A percentile compares a stretch with the other conserved stretches of the same genome.
phyloP scores from a whole-genome alignment of 441 rosid species.

The Adansonia grandidieri region DNA sequence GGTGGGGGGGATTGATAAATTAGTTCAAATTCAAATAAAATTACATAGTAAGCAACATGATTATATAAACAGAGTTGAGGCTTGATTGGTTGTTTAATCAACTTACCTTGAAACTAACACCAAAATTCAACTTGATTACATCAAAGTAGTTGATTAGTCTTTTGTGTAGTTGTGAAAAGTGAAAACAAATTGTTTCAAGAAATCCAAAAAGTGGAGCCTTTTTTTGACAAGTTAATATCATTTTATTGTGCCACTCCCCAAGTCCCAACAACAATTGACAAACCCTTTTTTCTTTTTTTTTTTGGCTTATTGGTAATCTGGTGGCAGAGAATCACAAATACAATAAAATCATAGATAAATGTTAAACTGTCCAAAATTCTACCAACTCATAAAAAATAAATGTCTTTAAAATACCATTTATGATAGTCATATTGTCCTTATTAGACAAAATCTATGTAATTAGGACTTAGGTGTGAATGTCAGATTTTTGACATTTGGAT shows the following conservation, averaged over 20 bases:
- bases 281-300: background rate
- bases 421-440: too few species aligned
- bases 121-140: background rate
- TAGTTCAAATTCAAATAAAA: background rate
- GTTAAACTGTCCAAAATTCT: background rate
- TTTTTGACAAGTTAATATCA: background rate
- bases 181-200: background rate
- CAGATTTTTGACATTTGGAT: too few species aligned
- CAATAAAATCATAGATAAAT: background rate
- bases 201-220: background rate
- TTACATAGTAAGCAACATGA: background rate
- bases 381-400: too few species aligned
- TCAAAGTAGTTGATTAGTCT: background rate
- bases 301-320: background rate
- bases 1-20: background rate
- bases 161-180: background rate
- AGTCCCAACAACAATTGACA: background rate
- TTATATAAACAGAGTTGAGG: background rate
- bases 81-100: slow-evolving; percentile 8
- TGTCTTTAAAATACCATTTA: background rate
- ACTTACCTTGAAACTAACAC: background rate
- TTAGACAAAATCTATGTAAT: too few species aligned
- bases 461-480: too few species aligned
- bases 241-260: background rate
- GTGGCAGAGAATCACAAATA: background rate